These are phyloP conservation scores for Botrytis byssoidea DNA, from an alignment of 2,329 filamentous ascomycete genomes.

Conservation along the genomic window DNA sequence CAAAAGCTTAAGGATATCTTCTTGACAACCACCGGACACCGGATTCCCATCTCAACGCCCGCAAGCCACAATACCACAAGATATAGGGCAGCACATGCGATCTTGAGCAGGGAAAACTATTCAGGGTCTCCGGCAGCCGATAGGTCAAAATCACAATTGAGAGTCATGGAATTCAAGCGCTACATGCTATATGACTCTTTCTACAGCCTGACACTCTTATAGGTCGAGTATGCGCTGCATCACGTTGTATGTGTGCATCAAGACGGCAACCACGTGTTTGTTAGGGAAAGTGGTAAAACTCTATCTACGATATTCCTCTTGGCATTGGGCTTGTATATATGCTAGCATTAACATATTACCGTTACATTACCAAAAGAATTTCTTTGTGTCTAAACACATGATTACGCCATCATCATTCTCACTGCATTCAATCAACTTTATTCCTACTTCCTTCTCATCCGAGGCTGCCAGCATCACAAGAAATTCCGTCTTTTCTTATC, in stretches of 20 bases:
- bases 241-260: not conserved
- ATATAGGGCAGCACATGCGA: constrained; percentile 11
- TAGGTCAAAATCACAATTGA: not conserved
- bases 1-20: not conserved
- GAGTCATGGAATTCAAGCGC: not conserved
- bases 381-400: not conserved
- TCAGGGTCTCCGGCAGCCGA: not conserved
- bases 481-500: not conserved
- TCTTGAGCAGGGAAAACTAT: not conserved
- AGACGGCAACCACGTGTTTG: not conserved
- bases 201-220: not conserved
- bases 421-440: not conserved
- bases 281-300: not conserved
- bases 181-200: not conserved
- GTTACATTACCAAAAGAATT: not conserved
- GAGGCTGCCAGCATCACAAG: not conserved
- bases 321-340: too few relatives aligned
- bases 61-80: constrained; percentile 12
- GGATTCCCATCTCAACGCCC: not conserved
- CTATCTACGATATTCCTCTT: not conserved
- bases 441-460: not conserved
- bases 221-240: not conserved
- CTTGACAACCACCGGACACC: not conserved
- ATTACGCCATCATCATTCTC: not conserved
- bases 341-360: not conserved